Base-by-base conservation (phyloP, 306 rosid species). In the Crotalaria pallida region DNA sequence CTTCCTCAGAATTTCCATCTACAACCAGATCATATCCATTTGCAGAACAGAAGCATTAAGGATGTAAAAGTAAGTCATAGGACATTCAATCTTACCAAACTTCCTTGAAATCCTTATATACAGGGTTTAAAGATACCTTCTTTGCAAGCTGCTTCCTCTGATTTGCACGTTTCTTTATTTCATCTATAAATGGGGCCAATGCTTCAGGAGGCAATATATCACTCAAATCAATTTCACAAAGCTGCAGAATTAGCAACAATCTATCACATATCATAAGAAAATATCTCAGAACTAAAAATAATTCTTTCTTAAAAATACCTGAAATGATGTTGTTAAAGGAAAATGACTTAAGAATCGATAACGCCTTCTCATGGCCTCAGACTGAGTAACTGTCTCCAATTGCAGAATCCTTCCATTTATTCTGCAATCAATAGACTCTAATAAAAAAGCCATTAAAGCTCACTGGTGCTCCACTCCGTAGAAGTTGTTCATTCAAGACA, bases 361-460 rank as follows among this genome's bases (percentile, higher is more conserved):
- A 4, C 97, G 95, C 88, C 85, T 94, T 77, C 98, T 88, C 62
- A 84, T 75, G 44, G 95, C 96, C 80, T 94, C 97, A 1, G 97
- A 84, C 70, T 94, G 98, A 65, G 96, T 87, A 72, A 84, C 82
- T 0, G 89, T 83, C 75, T 94, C 97, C 77, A 90, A 78, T 36
- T 94, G 92, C 77, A 94, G 75, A 75, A 90, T 83, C 84, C 71
- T 94, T 72, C 98, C 98, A 75, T 79, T 81, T 58, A 90, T 83
- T 84, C 98, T 94, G 88, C 78, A 82, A 72, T 68, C 58, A 61
- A 65, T 10, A 60, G 6, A 71, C 19, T 21, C 10, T 16, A 49
- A 65, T 78, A 13, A 85, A 50, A 75, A 68, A 33, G 9, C 22
- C 67, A 59, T 22, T 17, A 44, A 58, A 7, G 41, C 36, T 41